Evolutionary conservation across 2,329 filamentous ascomycete species (phyloP), one percentile per base, ranked within the genome.

Genomic region (Ceratocystis papillata): DNA sequence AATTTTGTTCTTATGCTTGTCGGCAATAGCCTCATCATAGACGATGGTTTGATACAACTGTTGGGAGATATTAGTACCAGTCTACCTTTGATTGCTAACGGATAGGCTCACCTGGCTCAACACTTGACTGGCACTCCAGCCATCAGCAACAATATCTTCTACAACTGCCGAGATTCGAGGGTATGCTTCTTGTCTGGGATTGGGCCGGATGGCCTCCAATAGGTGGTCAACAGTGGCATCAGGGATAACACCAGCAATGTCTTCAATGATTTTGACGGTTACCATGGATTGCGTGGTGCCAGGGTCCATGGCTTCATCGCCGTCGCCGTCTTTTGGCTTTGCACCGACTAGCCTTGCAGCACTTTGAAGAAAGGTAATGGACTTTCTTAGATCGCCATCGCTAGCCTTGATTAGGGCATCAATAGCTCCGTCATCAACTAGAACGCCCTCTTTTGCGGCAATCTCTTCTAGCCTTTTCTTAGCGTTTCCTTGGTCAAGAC

Each of bases 181-280:
- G 72, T 96, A 99, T 0, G 85, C 80, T 15, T 83, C 80, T 0
- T 82, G 81, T 46, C 80, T 80, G 28, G 82, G 82, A 69, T 79
- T 82, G 3, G 90, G 89, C 70, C 89, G 87, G 78, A 97, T 88
- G 20, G 90, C 88, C 68, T 84, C 77, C 12, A 90, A 79, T 17
- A 99, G 80, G 7, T 75, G 76, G 65, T 88, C 82, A 62, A 99
- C 84, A 1, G 90, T 89, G 10, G 74, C 71, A 15, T 86, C 81
- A 0, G 95, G 94, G 70, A 99, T 92, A 1, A 97, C 90, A 65
- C 95, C 94, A 0, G 94, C 93, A 73, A 99, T 99, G 72, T 99
- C 94, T 73, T 97, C 90, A 60, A 99, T 84, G 64, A 85, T 89
- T 71, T 84, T 84, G 46, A 92, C 82, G 0, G 91, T 93, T 60